phyloP scores from a whole-genome alignment of 2,329 filamentous ascomycete species.

The Westerdykella sp. region DNA sequence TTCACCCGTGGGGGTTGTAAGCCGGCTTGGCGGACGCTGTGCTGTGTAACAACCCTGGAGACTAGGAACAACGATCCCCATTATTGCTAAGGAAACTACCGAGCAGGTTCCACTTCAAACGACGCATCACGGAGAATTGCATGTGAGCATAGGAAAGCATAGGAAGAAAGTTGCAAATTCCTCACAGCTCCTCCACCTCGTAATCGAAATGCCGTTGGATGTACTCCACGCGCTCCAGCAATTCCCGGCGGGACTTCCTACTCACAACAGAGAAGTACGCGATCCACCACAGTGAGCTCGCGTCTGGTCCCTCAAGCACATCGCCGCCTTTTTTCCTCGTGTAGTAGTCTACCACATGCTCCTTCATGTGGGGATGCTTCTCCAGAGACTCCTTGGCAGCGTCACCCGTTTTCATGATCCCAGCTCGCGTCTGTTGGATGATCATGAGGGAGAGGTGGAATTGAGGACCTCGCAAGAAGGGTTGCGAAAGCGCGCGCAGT shows the following conservation, averaged over 20 bases:
- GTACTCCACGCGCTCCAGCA: slow-evolving; percentile 5
- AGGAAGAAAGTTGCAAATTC: neutral
- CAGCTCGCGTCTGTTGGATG: slow-evolving; percentile 4
- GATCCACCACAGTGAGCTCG: slow-evolving; percentile 6
- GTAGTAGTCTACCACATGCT: slow-evolving; percentile 7
- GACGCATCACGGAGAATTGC: no score
- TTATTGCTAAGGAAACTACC: no score
- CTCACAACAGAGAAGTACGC: slow-evolving; percentile 7
- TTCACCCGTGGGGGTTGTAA: neutral
- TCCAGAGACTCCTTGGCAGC: slow-evolving; percentile 6
- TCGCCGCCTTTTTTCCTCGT: slow-evolving; percentile 7
- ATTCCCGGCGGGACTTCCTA: slow-evolving; percentile 2
- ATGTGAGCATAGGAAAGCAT: no score
- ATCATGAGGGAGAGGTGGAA: slow-evolving; percentile 6
- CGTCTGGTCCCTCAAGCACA: slow-evolving; percentile 6
- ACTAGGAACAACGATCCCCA: no score
- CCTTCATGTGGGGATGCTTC: slow-evolving; percentile 1
- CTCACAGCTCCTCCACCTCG: slow-evolving; percentile 2
- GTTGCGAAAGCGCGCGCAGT: slow-evolving; percentile 12
- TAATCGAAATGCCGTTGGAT: slow-evolving; percentile 7
- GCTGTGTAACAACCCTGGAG: no score
- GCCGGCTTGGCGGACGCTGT: slow-evolving; percentile 3
- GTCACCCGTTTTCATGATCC: slow-evolving; percentile 6
- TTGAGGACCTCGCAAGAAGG: slow-evolving; percentile 6
- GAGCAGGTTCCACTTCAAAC: no score